Conservation (phyloP, 2,329 filamentous ascomycete species). For the Orbilia quercus region DNA sequence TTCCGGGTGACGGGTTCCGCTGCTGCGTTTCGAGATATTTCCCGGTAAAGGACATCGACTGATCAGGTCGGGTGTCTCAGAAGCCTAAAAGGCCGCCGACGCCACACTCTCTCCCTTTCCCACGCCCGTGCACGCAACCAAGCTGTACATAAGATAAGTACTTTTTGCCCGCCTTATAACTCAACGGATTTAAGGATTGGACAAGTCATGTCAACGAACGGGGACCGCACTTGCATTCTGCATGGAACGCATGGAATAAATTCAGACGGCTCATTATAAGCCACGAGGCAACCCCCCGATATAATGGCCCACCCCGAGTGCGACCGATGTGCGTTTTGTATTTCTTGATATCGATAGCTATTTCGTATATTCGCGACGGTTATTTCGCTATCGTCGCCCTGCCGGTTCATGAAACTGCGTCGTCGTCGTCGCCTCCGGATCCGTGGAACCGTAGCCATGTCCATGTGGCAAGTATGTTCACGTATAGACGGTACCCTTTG, state of each 20-base stretch:
- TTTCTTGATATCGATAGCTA: neutral
- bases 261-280: too few species aligned
- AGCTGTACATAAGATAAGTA: too few species aligned
- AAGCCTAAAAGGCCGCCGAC: constrained; percentile 37
- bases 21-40: constrained; percentile 16
- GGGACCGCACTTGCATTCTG: too few species aligned
- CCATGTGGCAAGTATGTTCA: too few species aligned
- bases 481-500: too few species aligned
- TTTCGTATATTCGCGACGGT: constrained; percentile 8
- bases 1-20: neutral
- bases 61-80: constrained; percentile 32
- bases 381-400: neutral
- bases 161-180: neutral
- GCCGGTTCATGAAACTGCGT: neutral
- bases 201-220: too few species aligned
- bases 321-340: neutral
- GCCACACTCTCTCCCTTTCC: constrained; percentile 8
- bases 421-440: neutral
- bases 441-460: neutral
- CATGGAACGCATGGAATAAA: constrained; percentile 13
- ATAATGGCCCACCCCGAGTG: neutral
- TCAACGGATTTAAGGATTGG: constrained; percentile 6
- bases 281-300: neutral
- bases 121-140: too few species aligned
- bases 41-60: constrained; percentile 16